These are phyloP conservation scores for Tuber microsphaerosporum DNA, from an alignment of 495 filamentous ascomycete genomes.

Conservation along the genomic window DNA sequence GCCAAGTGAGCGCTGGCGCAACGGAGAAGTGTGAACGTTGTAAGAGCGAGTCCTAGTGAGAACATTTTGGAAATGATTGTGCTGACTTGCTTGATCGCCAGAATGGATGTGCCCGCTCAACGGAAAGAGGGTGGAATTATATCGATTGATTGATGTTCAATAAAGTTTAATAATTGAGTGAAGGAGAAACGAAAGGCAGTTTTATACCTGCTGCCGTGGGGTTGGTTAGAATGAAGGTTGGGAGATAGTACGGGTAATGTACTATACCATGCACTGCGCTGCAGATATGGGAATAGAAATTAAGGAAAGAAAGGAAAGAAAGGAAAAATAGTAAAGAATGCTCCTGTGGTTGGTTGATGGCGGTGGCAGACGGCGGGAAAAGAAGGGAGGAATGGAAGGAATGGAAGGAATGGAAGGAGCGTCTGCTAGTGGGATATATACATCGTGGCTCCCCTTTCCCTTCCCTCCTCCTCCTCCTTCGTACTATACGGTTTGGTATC, in stretches of 20 bases:
- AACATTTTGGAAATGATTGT: not conserved
- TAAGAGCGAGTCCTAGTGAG: not conserved
- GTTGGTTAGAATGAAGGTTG: not conserved
- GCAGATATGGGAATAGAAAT: not conserved
- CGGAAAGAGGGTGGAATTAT: not conserved
- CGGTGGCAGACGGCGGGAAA: too few relatives aligned
- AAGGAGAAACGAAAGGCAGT: not conserved
- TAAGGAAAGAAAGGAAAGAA: not conserved
- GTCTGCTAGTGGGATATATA: not conserved
- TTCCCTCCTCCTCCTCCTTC: not conserved
- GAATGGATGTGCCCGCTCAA: not conserved
- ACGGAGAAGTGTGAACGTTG: constrained; percentile 9
- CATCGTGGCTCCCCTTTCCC: not conserved
- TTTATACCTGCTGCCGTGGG: not conserved
- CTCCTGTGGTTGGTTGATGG: not conserved
- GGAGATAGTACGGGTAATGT: not conserved
- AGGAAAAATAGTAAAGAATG: not conserved
- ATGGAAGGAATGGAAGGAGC: not conserved
- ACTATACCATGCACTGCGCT: not conserved
- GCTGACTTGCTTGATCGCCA: not conserved
- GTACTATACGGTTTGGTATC: not conserved
- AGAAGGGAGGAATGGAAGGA: not conserved
- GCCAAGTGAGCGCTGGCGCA: constrained; percentile 18
- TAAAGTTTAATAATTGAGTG: not conserved
- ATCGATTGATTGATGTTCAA: not conserved